phyloP scores from a whole-genome alignment of 2,329 filamentous ascomycete genomes.

The Aspergillus piperis region DNA sequence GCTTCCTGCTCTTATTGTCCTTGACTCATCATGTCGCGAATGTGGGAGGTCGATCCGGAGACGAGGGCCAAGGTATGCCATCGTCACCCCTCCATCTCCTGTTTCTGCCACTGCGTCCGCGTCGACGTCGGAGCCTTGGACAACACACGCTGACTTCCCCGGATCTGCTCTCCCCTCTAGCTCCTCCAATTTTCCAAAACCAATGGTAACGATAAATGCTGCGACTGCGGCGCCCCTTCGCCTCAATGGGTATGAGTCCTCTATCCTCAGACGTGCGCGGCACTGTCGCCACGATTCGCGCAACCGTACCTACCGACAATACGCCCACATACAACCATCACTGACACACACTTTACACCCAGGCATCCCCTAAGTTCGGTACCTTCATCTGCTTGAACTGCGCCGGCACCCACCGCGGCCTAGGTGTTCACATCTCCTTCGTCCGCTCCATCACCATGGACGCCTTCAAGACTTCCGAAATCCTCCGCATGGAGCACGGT shows the following conservation, averaged over 20 bases:
- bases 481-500: constrained; percentile 88
- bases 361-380: constrained; percentile 89
- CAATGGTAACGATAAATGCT: constrained; percentile 84
- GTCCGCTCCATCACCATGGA: constrained; percentile 98
- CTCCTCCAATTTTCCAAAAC: constrained; percentile 89
- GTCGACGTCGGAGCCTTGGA: constrained; percentile 13
- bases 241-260: constrained; percentile 81
- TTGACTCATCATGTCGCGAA: constrained; percentile 60
- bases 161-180: constrained; percentile 49
- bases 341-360: constrained; percentile 1
- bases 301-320: background rate
- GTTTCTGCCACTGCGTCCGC: background rate
- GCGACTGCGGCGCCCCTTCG: constrained; percentile 92
- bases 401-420: constrained; percentile 88
- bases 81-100: constrained; percentile 1
- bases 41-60: constrained; percentile 99
- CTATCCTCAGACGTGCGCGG: too few species aligned
- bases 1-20: background rate
- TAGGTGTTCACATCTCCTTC: constrained; percentile 98
- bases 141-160: constrained; percentile 3
- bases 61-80: constrained; percentile 81
- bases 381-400: constrained; percentile 98
- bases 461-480: constrained; percentile 90
- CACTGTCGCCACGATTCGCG: constrained; percentile 2
- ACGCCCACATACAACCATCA: background rate